Base-by-base conservation (phyloP, 768 basidiomycete genomes). In the Lentinula lateritia region DNA sequence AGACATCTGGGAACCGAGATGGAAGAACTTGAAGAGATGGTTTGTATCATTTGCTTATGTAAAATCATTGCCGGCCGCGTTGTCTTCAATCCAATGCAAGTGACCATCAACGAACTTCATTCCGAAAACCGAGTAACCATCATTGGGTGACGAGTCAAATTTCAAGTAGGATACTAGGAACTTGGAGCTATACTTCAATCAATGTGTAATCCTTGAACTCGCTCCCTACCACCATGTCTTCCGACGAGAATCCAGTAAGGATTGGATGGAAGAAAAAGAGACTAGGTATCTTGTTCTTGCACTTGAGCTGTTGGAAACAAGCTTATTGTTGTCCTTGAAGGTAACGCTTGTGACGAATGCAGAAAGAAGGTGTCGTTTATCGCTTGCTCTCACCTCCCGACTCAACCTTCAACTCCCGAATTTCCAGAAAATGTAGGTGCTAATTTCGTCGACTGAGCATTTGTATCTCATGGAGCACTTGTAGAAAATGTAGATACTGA, bases 321-420 rank as follows among this genome's bases (percentile, higher is more conserved):
- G 32, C 52, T 16, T 12, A 35, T 28, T 28, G 12, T 35, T 18
- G 15, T n/a, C 6, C 34, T 35, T n/a, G 8, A 9, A 78, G 45
- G 76, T 20, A 48, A 48, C 77, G 77, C 78, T 9, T 82, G 81
- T 63, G 81, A 82, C 67, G 69, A 67, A n/a, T 82, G 80, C 9
- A 34, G 50, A 16, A 52, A 35, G 20, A 52, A 23, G 35, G 32
- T 32, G 16, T 15, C 28, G 28, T 28, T 28, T 28, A 28, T 28
- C 28, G 28, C 28, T 28, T 28, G 28, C 28, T 28, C 3, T 28
- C 28, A 2, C 28, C 28, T 28, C 28, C 28, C 28, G 28, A 28
- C 28, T 28, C 28, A 28, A 28, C 28, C 28, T 28, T 28, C 28
- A 28, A 28, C 34, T 7, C 13, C 3, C 20, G 28, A 2, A 7